Evolutionary conservation across 75 land plant genomes (phyloP), one percentile per base, ranked within the genome.

Genomic region (Selaginella tamariscina): DNA sequence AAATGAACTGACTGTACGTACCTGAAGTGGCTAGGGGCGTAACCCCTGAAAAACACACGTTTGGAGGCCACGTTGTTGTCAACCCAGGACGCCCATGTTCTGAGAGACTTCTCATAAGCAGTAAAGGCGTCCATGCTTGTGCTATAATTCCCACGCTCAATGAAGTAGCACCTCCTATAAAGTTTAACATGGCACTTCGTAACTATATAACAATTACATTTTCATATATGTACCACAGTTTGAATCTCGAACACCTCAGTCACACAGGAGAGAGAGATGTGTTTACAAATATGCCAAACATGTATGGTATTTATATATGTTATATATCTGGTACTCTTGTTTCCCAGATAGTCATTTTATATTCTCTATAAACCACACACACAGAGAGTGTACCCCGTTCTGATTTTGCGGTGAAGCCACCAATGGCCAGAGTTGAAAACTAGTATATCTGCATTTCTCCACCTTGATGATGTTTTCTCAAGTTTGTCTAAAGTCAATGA

Each of bases 381-480:
- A 39, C 11, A 15, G 15, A 39, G 15, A 39, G 49, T 15, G 5
- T 39, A 87, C 91, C 81, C 73, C 64, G 81, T 76, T 1, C 77
- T 70, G 65, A 82, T 82, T 74, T 88, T 85, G 72, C 82, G 83
- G 65, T 81, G 80, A 69, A 79, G 82, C 91, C 91, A 88, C 91
- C 91, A 88, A 57, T 88, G 91, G 26, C 91, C 91, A 0, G 88
- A 80, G 64, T 88, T 88, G 33, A 85, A 81, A 2, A 88, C 63
- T 28, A 88, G 63, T 27, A 81, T 70, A 77, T 88, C 82, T 21
- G 91, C 88, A 70, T 74, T 71, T 59, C 49, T 78, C 91, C 91
- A 88, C 32, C 72, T 55, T 55, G 8, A 0, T 27, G 83, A 74
- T 23, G 32, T 72, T 85, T 83, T 84, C 69, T 85, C 88, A 75